Percentiles rank a stretch among this genome's conserved stretches.
Conservation (phyloP, 78 protist genomes). For the Dictyostelium firmibasis region DNA sequence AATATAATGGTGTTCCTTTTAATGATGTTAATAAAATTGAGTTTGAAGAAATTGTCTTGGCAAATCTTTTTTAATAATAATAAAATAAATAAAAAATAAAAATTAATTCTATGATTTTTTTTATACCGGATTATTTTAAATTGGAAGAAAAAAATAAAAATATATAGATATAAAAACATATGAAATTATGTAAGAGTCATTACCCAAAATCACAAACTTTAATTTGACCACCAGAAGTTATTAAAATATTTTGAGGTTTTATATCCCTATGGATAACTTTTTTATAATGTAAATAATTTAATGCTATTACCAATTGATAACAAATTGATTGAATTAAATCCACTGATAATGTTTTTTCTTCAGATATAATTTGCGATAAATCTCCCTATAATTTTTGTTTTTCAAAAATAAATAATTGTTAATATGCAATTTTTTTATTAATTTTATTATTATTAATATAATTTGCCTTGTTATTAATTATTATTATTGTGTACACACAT, state of each 20-base stretch:
- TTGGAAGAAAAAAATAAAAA: too few species aligned
- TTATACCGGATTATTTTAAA: too few species aligned
- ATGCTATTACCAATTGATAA: constrained; percentile 86
- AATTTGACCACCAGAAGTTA: constrained; percentile 83
- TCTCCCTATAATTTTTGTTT: neutral
- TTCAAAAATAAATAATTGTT: too few species aligned
- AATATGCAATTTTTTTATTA: neutral
- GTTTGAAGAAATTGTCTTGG: constrained; percentile 79
- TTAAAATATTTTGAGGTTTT: constrained; percentile 95
- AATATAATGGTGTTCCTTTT: constrained; percentile 96
- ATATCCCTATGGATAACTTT: constrained; percentile 95
- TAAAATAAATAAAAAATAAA: neutral
- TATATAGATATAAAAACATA: too few species aligned
- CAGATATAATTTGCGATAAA: constrained; percentile 2
- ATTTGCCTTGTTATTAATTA: neutral
- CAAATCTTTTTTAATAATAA: constrained; percentile 30
- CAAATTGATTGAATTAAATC: constrained; percentile 84
- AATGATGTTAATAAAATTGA: constrained; percentile 89
- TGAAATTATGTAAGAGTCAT: neutral
- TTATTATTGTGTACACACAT: neutral
- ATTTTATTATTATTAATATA: neutral
- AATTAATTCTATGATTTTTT: neutral
- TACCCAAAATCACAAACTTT: constrained; percentile 94
- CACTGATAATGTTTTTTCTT: neutral
- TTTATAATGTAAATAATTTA: constrained; percentile 90